Percentiles rank a stretch among this genome's conserved stretches.
These are phyloP conservation scores for Xylaria scruposa DNA, from an alignment of 495 filamentous ascomycete species.

Conservation along the genomic window DNA sequence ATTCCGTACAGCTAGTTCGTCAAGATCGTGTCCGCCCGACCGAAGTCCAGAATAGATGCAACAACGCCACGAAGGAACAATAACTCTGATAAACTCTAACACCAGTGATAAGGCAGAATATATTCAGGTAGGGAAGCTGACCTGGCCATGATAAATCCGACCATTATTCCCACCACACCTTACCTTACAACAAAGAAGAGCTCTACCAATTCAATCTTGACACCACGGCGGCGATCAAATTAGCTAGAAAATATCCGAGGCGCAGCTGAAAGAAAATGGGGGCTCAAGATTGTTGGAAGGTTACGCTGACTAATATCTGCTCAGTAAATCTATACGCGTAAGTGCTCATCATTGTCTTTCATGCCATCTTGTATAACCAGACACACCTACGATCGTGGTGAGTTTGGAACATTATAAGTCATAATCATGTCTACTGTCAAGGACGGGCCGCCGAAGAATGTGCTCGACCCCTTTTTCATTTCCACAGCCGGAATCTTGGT, in stretches of 20 bases:
- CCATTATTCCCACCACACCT: no score
- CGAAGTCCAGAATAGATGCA: no score
- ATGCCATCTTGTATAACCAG: neutral
- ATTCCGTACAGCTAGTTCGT: conserved; percentile 89
- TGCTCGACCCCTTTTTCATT: neutral
- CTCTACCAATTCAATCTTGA: no score
- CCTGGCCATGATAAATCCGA: no score
- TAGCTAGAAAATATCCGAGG: no score
- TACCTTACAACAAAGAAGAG: no score
- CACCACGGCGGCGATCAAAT: no score
- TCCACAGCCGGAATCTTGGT: neutral
- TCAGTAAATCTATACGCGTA: neutral
- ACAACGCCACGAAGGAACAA: no score
- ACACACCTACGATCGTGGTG: neutral
- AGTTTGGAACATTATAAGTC: neutral
- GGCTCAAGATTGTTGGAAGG: neutral
- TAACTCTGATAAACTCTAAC: no score
- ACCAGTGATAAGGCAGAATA: no score
- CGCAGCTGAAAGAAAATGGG: no score
- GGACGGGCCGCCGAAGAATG: neutral
- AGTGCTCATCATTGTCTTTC: neutral
- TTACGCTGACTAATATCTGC: neutral
- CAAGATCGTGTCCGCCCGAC: conserved; percentile 73
- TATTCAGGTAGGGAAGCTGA: no score
- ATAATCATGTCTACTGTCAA: neutral